Evolutionary conservation across 129 eudicot genomes (phyloP).

Genomic region (Flaveria ramosissima): DNA sequence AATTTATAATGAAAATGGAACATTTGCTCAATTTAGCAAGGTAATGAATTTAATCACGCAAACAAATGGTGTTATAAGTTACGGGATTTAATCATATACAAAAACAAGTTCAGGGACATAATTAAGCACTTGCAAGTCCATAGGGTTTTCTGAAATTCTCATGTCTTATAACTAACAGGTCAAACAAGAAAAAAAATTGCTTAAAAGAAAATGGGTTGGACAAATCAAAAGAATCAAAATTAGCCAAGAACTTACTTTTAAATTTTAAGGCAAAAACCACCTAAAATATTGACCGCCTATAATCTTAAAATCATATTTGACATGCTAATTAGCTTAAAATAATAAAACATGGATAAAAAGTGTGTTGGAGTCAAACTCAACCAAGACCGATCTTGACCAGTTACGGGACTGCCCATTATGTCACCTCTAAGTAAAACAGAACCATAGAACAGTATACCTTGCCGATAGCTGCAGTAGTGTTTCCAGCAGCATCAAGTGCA

Average conservation of each 20-base stretch:
- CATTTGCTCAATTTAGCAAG: not conserved
- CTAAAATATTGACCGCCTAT: not conserved
- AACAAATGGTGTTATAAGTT: not conserved
- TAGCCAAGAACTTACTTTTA: not conserved
- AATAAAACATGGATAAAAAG: not conserved
- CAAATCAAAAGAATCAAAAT: not conserved
- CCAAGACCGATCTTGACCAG: not conserved
- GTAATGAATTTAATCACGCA: not conserved
- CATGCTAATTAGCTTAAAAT: not conserved
- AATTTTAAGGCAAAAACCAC: not conserved
- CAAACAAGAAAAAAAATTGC: not conserved
- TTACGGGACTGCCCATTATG: not conserved
- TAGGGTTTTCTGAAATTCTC: not conserved
- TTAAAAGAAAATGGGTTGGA: not conserved
- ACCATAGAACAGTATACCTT: constrained; percentile 45
- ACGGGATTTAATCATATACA: not conserved
- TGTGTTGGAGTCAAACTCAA: not conserved
- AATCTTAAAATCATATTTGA: not conserved
- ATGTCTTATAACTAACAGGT: not conserved
- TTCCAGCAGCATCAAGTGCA: constrained; percentile 95
- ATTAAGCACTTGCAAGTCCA: not conserved
- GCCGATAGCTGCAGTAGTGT: constrained; percentile 89
- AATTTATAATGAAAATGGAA: not conserved
- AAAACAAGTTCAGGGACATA: not conserved
- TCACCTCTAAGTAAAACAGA: constrained; percentile 16